These are phyloP conservation scores for Apiospora saccharicola DNA, from an alignment of 2,329 filamentous ascomycete species.

Conservation along the genomic window DNA sequence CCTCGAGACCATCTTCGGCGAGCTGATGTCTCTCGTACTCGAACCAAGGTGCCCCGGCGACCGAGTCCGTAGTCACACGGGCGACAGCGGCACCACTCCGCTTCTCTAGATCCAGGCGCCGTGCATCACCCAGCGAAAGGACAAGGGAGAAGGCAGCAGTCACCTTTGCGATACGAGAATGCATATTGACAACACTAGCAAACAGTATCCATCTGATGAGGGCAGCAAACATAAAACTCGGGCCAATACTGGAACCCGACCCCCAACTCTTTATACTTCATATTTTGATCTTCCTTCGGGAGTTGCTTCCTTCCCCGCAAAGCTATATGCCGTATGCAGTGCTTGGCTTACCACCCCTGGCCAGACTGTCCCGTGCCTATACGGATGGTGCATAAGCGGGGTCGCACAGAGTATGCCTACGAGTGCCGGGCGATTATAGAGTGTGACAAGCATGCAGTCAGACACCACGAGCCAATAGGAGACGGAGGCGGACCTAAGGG, in stretches of 20 bases:
- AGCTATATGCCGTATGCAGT: not conserved
- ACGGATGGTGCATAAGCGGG: conserved; percentile 7
- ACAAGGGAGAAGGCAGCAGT: not conserved
- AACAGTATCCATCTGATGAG: not conserved
- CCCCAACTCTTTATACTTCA: not conserved
- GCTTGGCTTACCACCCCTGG: not conserved
- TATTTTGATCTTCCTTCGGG: not conserved
- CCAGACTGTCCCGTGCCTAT: not conserved
- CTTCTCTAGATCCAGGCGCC: not conserved
- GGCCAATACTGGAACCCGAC: not conserved
- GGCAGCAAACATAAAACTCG: not conserved
- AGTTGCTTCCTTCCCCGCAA: conserved; percentile 2
- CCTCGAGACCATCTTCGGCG: not conserved
- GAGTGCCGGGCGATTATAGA: not conserved
- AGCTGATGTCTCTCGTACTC: conserved; percentile 23
- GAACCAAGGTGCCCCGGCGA: conserved; percentile 19
- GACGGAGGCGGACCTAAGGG: not conserved
- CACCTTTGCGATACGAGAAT: not conserved
- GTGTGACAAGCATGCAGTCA: conserved; percentile 20
- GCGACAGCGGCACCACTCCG: not conserved
- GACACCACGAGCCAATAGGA: not conserved
- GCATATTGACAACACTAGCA: not conserved
- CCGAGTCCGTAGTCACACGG: not conserved
- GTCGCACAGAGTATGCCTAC: not conserved
- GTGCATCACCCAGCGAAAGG: not conserved